A percentile compares a stretch with the other conserved stretches of the same genome.
These are phyloP conservation scores for Komagataella pseudopastoris DNA, from an alignment of 805 yeast genomes.

Conservation along the genomic window DNA sequence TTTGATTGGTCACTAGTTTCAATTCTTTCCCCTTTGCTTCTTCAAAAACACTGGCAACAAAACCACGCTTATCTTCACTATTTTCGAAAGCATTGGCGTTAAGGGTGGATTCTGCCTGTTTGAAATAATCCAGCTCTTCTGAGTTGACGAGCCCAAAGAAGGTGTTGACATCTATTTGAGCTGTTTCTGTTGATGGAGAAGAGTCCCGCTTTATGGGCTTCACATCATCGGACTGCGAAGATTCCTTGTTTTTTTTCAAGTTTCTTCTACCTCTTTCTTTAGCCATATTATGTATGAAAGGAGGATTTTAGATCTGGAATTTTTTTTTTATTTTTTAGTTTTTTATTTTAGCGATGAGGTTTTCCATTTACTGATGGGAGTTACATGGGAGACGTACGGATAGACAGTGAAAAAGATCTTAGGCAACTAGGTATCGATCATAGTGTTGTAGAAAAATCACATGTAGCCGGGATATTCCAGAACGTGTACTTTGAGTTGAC, in stretches of 20 bases:
- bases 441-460: too few relatives aligned
- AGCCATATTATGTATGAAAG: not conserved
- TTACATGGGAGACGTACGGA: too few relatives aligned
- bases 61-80: constrained; percentile 59
- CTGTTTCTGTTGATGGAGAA: not conserved
- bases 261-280: constrained; percentile 20
- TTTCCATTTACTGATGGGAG: too few relatives aligned
- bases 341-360: not conserved
- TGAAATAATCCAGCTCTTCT: constrained; percentile 80
- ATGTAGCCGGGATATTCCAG: too few relatives aligned
- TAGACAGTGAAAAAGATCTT: too few relatives aligned
- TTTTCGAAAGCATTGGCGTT: constrained; percentile 67
- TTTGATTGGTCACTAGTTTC: constrained; percentile 85
- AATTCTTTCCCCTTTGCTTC: constrained; percentile 85
- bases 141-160: constrained; percentile 84
- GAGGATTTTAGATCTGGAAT: not conserved
- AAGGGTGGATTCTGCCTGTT: constrained; percentile 79
- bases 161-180: constrained; percentile 15
- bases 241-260: constrained; percentile 6
- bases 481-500: too few relatives aligned
- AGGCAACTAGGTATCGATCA: too few relatives aligned
- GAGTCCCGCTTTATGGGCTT: not conserved
- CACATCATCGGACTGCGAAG: constrained; percentile 1
- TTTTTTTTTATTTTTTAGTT: constrained; percentile 1
- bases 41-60: constrained; percentile 65